Conservation (phyloP, 768 basidiomycete genomes). For the Amanita thiersii region DNA sequence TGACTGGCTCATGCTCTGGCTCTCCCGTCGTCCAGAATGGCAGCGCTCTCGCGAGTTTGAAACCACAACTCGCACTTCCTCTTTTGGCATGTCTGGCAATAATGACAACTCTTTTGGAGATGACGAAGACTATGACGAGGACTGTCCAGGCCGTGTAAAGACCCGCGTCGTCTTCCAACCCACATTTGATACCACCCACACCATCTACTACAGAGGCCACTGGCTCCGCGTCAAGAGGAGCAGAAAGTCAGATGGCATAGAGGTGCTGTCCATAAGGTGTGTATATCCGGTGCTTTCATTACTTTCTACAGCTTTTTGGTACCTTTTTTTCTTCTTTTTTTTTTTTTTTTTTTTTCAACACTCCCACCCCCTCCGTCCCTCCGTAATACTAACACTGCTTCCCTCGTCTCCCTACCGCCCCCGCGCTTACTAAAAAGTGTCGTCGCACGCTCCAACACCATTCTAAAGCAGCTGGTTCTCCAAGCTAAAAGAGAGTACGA, state of each 20-base stretch:
- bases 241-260: constrained; percentile 62
- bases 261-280: constrained; percentile 72
- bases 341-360: constrained; percentile 5
- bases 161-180: constrained; percentile 86
- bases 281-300: no score
- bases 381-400: no score
- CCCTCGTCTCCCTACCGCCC: no score
- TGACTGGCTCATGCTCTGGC: constrained; percentile 89
- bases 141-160: constrained; percentile 49
- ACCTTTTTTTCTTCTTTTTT: neutral
- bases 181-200: constrained; percentile 81
- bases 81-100: constrained; percentile 45
- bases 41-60: constrained; percentile 86
- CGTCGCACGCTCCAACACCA: constrained; percentile 74
- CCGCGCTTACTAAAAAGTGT: constrained; percentile 36
- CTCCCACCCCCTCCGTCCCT: no score
- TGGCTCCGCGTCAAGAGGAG: constrained; percentile 73
- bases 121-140: constrained; percentile 29
- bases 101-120: constrained; percentile 48
- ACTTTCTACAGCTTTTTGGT: neutral
- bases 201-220: constrained; percentile 79
- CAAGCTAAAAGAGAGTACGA: constrained; percentile 89
- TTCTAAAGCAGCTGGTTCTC: constrained; percentile 83
- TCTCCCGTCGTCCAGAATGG: constrained; percentile 79
- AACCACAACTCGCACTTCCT: constrained; percentile 71